Percentiles rank a stretch among this genome's conserved stretches.
Evolutionary conservation across 306 rosid species (phyloP).

Genomic region (Quercus suber): DNA sequence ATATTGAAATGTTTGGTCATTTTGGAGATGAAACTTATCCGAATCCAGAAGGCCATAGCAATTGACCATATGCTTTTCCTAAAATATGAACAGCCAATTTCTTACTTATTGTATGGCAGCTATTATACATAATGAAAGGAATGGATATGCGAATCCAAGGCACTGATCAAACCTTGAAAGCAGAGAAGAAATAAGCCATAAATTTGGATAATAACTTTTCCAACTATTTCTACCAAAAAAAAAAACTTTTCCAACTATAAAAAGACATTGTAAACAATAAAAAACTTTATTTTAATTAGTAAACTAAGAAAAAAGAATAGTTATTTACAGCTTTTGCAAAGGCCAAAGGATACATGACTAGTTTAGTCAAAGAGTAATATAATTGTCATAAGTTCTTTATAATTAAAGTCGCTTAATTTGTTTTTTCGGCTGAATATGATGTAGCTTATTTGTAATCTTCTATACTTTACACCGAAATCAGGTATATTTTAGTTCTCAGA

Average conservation of each 20-base stretch:
- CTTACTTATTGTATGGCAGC: background rate
- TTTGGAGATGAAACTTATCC: conserved; percentile 1
- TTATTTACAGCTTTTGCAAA: conserved; percentile 22
- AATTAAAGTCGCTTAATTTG: background rate
- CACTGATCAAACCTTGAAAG: conserved; percentile 17
- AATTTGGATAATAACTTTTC: conserved; percentile 7
- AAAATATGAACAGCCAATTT: background rate
- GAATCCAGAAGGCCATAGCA: background rate
- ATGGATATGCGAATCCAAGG: conserved; percentile 25
- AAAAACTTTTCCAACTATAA: conserved; percentile 2
- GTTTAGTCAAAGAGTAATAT: conserved; percentile 15
- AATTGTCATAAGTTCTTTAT: background rate
- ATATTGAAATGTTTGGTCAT: background rate
- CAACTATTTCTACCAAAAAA: too few species aligned
- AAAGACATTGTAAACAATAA: background rate
- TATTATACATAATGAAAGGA: conserved; percentile 7
- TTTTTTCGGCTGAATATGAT: background rate
- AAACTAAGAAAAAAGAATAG: conserved; percentile 13
- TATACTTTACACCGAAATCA: background rate
- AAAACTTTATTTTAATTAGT: conserved; percentile 1
- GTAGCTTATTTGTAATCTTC: background rate
- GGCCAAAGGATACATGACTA: background rate
- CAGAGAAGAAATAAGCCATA: conserved; percentile 7
- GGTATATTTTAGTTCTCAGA: background rate
- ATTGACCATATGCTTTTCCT: too few species aligned